These are phyloP conservation scores for Trypanosoma theileri DNA, from an alignment of 208 protist species.

Conservation along the genomic window DNA sequence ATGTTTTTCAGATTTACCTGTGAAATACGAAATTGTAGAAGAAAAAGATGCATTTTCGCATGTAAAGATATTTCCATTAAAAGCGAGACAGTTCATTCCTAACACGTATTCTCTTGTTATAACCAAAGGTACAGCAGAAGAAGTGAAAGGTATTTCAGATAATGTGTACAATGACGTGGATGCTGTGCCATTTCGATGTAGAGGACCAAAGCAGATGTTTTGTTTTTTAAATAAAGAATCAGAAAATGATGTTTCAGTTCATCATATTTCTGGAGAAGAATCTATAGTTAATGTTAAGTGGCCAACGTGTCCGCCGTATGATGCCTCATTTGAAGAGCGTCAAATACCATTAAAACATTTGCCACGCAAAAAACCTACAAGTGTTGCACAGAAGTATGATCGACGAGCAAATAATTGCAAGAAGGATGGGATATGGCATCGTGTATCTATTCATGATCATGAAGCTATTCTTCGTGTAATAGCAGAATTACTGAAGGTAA, in stretches of 20 bases:
- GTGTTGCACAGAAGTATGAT: slow-evolving; percentile 38
- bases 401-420: slow-evolving; percentile 30
- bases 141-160: not conserved
- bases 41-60: slow-evolving; percentile 23
- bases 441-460: slow-evolving; percentile 28
- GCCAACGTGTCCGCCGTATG: slow-evolving; percentile 27
- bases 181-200: slow-evolving; percentile 14
- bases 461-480: slow-evolving; percentile 25
- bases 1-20: slow-evolving; percentile 32
- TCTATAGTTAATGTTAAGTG: not conserved
- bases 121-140: slow-evolving; percentile 14
- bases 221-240: not conserved
- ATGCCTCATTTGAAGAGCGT: slow-evolving; percentile 22
- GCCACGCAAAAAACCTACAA: slow-evolving; percentile 30
- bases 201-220: not conserved
- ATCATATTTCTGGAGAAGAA: not conserved
- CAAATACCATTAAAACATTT: slow-evolving; percentile 37
- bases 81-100: slow-evolving; percentile 21
- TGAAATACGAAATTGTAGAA: slow-evolving; percentile 33
- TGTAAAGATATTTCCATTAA: slow-evolving; percentile 31
- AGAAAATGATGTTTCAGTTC: not conserved
- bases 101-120: slow-evolving; percentile 44
- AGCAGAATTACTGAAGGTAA: slow-evolving; percentile 15
- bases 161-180: slow-evolving; percentile 10
- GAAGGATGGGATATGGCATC: slow-evolving; percentile 31